Evolutionary conservation across 805 yeast species (phyloP), one percentile per base, ranked within the genome.

Genomic region (Hanseniaspora guilliermondii): DNA sequence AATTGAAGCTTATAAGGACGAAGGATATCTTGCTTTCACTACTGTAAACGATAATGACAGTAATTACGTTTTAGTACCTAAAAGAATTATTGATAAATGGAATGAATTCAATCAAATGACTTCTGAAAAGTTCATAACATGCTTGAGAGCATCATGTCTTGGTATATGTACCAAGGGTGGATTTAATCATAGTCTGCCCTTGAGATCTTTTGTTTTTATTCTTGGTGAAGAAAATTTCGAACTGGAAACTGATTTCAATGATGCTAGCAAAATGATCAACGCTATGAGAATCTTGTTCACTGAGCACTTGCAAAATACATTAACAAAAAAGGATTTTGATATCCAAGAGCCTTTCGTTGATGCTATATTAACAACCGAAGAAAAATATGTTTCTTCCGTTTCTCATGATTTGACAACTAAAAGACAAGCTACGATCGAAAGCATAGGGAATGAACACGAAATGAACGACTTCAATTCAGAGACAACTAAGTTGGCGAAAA

Each of bases 341-440:
- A 66, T 89, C 1, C 71, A 91, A 66, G 97, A 93, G 67, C 98
- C 98, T 0, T 73, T 85, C 30, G 91, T 93, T 97, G 73, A 76
- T 36, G 82, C 88, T 4, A 73, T 73, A 7, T 80, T 93, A 1
- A 76, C 74, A 50, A 83, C 82, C 2, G 75, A 75, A 53, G 83
- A 87, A 32, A 83, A 77, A 55, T 85, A 83, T 56, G 68, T 91
- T 59, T 97, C 97, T 21, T 74, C 74, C 36, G 93, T 93, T 1
- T 76, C 87, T 39, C 94, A 87, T 60, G 98, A 93, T 64, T 69
- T 93, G 52, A 81, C 87, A 42, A 80, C 86, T 32, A 76, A 82
- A 14, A 76, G 97, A 57, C 80, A 82, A 45, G 97, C 95, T 1
- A 73, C 71, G 1, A 86, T 93, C 42, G 63, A 73, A 4, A 77